phyloP scores from a whole-genome alignment of 2,329 filamentous ascomycete genomes.

The Trichoderma sp. region DNA sequence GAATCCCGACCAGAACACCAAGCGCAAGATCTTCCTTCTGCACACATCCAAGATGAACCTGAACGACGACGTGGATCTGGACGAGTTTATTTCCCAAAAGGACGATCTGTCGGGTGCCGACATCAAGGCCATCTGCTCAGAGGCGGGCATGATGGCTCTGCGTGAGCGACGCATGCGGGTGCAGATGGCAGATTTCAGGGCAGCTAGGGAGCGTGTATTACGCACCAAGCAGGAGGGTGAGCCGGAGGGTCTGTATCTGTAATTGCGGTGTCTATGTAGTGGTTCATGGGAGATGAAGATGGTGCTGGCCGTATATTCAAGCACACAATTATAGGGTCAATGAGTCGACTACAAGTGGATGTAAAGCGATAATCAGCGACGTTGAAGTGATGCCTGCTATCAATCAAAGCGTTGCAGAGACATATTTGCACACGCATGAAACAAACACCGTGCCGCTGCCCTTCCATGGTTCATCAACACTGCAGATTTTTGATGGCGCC shows the following conservation, averaged over 20 bases:
- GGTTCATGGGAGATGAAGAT: neutral
- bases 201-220: constrained; percentile 89
- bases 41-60: constrained; percentile 99
- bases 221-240: constrained; percentile 99
- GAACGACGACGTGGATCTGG: constrained; percentile 93
- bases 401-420: no score
- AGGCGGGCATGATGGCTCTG: constrained; percentile 91
- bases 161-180: constrained; percentile 96
- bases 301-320: neutral
- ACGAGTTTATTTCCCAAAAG: constrained; percentile 98
- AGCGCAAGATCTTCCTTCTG: constrained; percentile 96
- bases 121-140: constrained; percentile 98
- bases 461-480: neutral
- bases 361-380: neutral
- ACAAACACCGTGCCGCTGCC: no score
- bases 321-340: neutral
- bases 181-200: constrained; percentile 96
- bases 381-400: neutral
- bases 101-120: constrained; percentile 96
- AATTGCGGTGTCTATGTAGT: constrained; percentile 45
- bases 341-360: neutral
- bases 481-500: neutral
- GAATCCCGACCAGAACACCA: constrained; percentile 78
- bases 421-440: no score
- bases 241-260: constrained; percentile 98